Evolutionary conservation across 2,329 filamentous ascomycete genomes (phyloP), one percentile per base, ranked within the genome.

Genomic region (Sporothrix pallida): DNA sequence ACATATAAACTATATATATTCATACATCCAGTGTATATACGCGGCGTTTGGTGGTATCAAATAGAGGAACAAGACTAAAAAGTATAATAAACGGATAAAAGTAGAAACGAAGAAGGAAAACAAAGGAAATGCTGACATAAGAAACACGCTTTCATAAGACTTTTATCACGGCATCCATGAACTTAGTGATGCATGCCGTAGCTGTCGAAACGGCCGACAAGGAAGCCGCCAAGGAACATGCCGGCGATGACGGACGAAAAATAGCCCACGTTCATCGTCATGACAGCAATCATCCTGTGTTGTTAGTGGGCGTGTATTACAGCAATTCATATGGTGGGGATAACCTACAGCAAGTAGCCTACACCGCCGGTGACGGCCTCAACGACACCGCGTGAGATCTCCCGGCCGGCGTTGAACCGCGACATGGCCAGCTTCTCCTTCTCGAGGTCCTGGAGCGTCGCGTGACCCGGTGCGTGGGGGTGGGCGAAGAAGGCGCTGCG

Each of bases 251-350:
- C 86, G 0, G 91, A 92, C 60, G 93, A 81, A 80, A 94, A 94
- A 80, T 94, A 95, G 15, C 92, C 92, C n/a, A 94, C 86, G 77
- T 95, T 94, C 83, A 92, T 88, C 0, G 92, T 93, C 92, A 95
- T 97, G 79, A 97, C 92, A 17, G 92, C 93, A 83, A 97, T 84
- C 94, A 97, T 97, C 74, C 94, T 97, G 63, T 5, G 17, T 4
- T 26, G 50, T 70, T n/a, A 44, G 23, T 26, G 23, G 23, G 1
- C 3, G 23, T n/a, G 23, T 26, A 26, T 1, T 26, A 3, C 3
- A 26, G 23, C 23, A 26, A 26, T 26, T 26, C 23, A 26, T 26
- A 26, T 26, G 3, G 23, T 26, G 23, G 23, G 23, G 13, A 3
- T 42, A 2, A 89, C 93, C 88, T 83, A 97, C 94, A 97, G 90